Evolutionary conservation across 345 rosid genomes (phyloP).

Genomic region (Rhodomyrtus tomentosa): DNA sequence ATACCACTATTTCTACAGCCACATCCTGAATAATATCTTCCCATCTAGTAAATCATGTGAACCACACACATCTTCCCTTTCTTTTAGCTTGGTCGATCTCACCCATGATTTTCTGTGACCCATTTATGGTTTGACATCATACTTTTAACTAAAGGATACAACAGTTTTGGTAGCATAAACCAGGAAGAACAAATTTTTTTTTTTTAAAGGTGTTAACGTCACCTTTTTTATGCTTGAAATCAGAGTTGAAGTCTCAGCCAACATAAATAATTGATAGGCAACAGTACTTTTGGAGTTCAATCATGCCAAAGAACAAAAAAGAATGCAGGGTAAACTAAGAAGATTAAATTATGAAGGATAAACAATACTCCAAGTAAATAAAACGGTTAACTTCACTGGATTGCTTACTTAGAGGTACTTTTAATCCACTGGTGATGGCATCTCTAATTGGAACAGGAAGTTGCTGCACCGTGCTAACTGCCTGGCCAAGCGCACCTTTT

Average conservation of each 20-base stretch:
- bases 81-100: background rate
- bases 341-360: background rate
- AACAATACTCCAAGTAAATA: background rate
- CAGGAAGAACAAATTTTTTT: background rate
- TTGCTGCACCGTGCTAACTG: slow-evolving; percentile 51
- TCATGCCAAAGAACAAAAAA: background rate
- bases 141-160: background rate
- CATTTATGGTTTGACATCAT: background rate
- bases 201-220: background rate
- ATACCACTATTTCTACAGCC: background rate
- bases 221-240: background rate
- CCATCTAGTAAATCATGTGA: background rate
- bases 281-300: background rate
- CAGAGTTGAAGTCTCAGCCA: background rate
- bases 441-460: slow-evolving; percentile 72
- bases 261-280: background rate
- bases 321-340: background rate
- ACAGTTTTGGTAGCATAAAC: background rate
- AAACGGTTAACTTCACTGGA: background rate
- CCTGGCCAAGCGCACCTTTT: slow-evolving; percentile 69
- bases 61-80: background rate
- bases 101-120: background rate
- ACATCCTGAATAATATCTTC: background rate
- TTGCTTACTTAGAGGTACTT: slow-evolving; percentile 70
- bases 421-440: slow-evolving; percentile 54